These are phyloP conservation scores for Phialocephala sp. DNA, from an alignment of 2,329 filamentous ascomycete species.

Conservation along the genomic window DNA sequence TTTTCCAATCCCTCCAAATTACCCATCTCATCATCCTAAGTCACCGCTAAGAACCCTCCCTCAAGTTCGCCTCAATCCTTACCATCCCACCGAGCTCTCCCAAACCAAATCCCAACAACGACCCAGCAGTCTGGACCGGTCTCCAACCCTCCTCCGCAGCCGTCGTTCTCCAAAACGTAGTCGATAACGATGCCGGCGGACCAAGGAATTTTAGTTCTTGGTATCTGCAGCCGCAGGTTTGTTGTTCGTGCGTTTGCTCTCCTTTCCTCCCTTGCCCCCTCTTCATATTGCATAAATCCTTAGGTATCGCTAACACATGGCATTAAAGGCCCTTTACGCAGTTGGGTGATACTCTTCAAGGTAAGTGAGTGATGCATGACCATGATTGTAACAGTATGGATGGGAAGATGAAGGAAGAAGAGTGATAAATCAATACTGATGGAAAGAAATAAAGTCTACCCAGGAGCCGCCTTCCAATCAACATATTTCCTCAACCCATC, in stretches of 20 bases:
- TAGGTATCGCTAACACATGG: background rate
- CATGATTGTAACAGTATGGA: background rate
- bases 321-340: too few relatives aligned
- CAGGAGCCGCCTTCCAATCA: background rate
- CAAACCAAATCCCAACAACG: background rate
- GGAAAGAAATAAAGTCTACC: background rate
- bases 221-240: background rate
- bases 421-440: background rate
- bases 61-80: too few relatives aligned
- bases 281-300: too few relatives aligned
- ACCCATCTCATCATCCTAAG: background rate
- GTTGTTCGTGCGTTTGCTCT: background rate
- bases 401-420: background rate
- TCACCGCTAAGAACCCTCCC: background rate
- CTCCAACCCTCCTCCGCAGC: background rate
- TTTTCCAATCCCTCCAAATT: background rate
- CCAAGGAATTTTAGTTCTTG: background rate
- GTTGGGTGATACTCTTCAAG: too few relatives aligned
- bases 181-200: background rate
- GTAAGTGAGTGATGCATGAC: too few relatives aligned
- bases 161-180: background rate
- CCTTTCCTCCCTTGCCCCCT: background rate
- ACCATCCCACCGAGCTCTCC: too few relatives aligned
- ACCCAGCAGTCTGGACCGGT: background rate
- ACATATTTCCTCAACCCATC: background rate